Base-by-base conservation (phyloP, 306 rosid genomes). In the Trifolium fragiferum region DNA sequence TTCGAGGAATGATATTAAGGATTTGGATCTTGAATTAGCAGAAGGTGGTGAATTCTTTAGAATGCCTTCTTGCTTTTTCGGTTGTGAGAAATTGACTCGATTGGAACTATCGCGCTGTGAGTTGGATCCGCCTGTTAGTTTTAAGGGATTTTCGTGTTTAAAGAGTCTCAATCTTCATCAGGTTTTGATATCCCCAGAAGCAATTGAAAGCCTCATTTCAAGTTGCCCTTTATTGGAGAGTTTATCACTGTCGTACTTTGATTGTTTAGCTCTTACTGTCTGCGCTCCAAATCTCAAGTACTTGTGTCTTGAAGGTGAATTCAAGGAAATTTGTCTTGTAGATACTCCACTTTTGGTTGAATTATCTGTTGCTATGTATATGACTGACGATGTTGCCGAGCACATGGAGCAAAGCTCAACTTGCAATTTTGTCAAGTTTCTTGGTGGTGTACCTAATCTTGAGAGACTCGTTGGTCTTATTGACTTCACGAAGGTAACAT, bases 241-340 rank as follows among this genome's bases (percentile, higher is more conserved):
- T 59, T 78, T 94, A 33, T 85, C 96, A 5, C 60, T 91, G 37
- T 79, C 93, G 0, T 86, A 90, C 74, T 81, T 80, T 8, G 96
- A 94, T 81, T 86, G 93, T 78, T 78, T 90, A 73, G 84, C 87
- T 74, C 91, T 94, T 46, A 84, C 75, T 70, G 79, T 94, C 25
- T 18, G 68, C 30, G 92, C 98, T n/a, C 95, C 97, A 4, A 91
- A 90, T 72, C 98, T 94, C 76, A 90, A 83, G 65, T 72, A 76
- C 80, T 78, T 94, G 84, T 77, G 75, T 78, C 94, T 94, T 47
- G 94, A 91, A 81, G 98, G 98, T 38, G 98, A 91, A 77, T 89
- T 94, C 84, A 91, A 40, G 82, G 98, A 91, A 70, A 86, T 94
- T 79, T 77, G 82, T 66, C 91, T 94, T 20, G 86, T 86, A 75